A percentile compares a stretch with the other conserved stretches of the same genome.
Conservation (phyloP, 2,329 filamentous ascomycete species). For the Fusarium lateritium region DNA sequence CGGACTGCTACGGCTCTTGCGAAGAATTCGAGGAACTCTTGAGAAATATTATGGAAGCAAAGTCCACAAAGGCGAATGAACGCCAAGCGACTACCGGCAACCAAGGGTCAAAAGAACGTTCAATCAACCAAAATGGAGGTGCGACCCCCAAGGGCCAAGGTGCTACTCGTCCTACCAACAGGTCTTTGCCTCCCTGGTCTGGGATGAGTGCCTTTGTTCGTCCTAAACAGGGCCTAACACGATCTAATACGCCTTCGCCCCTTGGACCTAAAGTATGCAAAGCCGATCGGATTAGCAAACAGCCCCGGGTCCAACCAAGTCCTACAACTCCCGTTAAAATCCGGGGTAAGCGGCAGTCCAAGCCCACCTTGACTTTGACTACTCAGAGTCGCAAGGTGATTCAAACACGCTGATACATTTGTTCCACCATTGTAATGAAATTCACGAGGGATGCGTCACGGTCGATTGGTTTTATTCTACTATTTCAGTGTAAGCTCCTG, state of each 20-base stretch:
- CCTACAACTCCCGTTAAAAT: conserved; percentile 32
- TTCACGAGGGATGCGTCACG: conserved; percentile 43
- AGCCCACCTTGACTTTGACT: background rate
- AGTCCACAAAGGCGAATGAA: background rate
- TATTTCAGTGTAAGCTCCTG: conserved; percentile 14
- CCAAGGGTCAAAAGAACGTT: background rate
- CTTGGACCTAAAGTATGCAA: conserved; percentile 15
- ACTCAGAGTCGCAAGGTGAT: conserved; percentile 5
- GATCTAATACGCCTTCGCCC: background rate
- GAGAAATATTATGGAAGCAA: conserved; percentile 20
- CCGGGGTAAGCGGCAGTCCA: conserved; percentile 34
- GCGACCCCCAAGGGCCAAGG: background rate
- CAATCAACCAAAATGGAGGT: background rate
- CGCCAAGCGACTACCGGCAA: background rate
- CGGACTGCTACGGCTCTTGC: conserved; percentile 52
- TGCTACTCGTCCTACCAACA: background rate
- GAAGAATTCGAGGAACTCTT: conserved; percentile 50
- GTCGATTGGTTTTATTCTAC: conserved; percentile 22
- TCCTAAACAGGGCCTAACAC: background rate
- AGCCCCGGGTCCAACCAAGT: conserved; percentile 8
- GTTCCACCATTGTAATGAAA: conserved; percentile 41
- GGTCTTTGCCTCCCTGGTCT: conserved; percentile 25
- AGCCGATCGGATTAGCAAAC: conserved; percentile 23
- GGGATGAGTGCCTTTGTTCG: conserved; percentile 28
- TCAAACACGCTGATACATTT: conserved; percentile 27